A percentile compares a stretch with the other conserved stretches of the same genome.
Evolutionary conservation across 495 filamentous ascomycete genomes (phyloP).

Genomic region (Aspergillus conjunctus): DNA sequence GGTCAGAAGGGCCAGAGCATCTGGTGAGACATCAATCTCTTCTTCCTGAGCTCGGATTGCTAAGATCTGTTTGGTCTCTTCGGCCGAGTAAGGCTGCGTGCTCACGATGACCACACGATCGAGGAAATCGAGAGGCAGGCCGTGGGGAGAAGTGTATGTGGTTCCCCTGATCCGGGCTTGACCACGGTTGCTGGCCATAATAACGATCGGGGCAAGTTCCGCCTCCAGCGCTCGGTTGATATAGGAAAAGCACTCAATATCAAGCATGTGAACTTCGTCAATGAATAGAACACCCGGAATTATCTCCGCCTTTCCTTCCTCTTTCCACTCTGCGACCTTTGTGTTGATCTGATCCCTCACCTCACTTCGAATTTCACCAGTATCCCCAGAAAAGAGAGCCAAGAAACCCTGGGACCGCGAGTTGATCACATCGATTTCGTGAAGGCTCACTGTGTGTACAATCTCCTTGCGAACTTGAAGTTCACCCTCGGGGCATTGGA

Average conservation of each 20-base stretch:
- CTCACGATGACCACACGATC: slow-evolving; percentile 96
- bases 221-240: slow-evolving; percentile 96
- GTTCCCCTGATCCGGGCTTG: slow-evolving; percentile 92
- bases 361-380: slow-evolving; percentile 95
- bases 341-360: slow-evolving; percentile 98
- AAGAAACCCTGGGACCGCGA: slow-evolving; percentile 95
- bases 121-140: slow-evolving; percentile 92
- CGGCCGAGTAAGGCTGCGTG: slow-evolving; percentile 81
- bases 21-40: slow-evolving; percentile 85
- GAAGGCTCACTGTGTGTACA: slow-evolving; percentile 91
- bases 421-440: slow-evolving; percentile 99
- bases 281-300: slow-evolving; percentile 98
- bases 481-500: slow-evolving; percentile 98
- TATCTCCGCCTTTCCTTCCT: slow-evolving; percentile 97
- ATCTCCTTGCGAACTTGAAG: slow-evolving; percentile 97
- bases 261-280: slow-evolving; percentile 99
- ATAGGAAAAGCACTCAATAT: slow-evolving; percentile 98
- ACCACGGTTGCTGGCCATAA: slow-evolving; percentile 99
- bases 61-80: slow-evolving; percentile 90
- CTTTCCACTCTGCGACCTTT: slow-evolving; percentile 97
- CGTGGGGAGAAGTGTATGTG: slow-evolving; percentile 87
- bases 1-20: slow-evolving; percentile 87
- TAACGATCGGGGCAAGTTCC: slow-evolving; percentile 93
- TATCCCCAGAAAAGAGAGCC: slow-evolving; percentile 95
- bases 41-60: slow-evolving; percentile 91